Base-by-base conservation (phyloP, 441 rosid genomes). In the Populus hybrid region DNA sequence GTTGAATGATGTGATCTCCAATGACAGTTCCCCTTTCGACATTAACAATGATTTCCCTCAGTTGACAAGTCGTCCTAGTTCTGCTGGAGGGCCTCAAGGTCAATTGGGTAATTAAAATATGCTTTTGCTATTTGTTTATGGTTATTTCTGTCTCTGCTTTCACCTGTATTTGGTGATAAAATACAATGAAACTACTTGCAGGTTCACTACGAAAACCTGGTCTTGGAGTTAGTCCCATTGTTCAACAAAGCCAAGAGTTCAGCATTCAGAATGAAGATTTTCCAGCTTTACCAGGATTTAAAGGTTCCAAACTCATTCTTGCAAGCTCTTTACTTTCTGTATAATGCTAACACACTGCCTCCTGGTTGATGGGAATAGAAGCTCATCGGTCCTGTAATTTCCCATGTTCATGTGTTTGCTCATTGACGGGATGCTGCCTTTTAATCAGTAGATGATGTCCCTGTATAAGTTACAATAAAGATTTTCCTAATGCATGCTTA, bases 251-350 rank as follows among this genome's bases (percentile, higher is more conserved):
- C 83, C 98, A 94, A 86, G 99, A 97, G 88, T 97, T 94, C 86
- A 94, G 99, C 86, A 97, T 97, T 77, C 98, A 97, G 87, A 97
- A 90, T 80, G 98, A 97, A 89, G 98, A 97, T 87, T 97, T 97
- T 86, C 99, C 99, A 64, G 99, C 99, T 71, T 88, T 97, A 78
- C 99, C 99, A 1, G 99, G 98, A 79, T 97, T 91, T 78, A 97
- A 94, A 90, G 99, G 99, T 96, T 75, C 66, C 33, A 66, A 53
- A 14, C 64, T 81, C 23, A 72, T 70, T 35, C 35, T 8, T n/a
- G 65, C 5, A 61, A 61, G 59, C 71, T 66, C 33, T 35, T 20
- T 28, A 20, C 2, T 21, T 10, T 21, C 45, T 26, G 73, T 21
- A 14, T 65, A 40, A 9, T 40, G 56, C 20, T 12, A 38, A 9